Percentiles rank a stretch among this genome's conserved stretches.
Conservation (phyloP, 257 asterid genomes). For the Solanum stenotomum region DNA sequence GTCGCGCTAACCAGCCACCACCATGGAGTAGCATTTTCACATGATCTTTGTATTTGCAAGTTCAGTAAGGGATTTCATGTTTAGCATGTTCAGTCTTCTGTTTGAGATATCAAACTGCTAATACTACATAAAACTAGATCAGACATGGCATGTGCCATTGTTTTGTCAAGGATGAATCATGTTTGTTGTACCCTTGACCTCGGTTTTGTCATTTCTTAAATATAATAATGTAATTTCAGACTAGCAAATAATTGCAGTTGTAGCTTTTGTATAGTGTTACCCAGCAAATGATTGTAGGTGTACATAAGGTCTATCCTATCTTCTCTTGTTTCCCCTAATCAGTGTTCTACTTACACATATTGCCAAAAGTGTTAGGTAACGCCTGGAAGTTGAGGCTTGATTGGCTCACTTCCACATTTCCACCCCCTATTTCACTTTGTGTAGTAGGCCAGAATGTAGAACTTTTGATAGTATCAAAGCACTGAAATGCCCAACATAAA, state of each 20-base stretch:
- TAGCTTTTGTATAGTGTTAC: background rate
- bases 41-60: background rate
- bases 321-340: background rate
- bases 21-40: background rate
- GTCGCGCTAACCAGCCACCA: background rate
- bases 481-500: background rate
- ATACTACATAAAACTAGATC: background rate
- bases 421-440: background rate
- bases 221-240: background rate
- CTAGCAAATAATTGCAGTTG: background rate
- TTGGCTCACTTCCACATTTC: background rate
- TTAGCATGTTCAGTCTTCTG: background rate
- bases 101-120: background rate
- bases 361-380: background rate
- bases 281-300: background rate
- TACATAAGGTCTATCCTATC: background rate
- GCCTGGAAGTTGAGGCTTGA: background rate
- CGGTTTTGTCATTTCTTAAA: background rate
- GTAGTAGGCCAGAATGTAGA: background rate
- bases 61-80: background rate
- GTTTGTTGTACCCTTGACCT: background rate
- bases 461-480: background rate
- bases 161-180: background rate
- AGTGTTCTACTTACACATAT: background rate
- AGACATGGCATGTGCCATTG: background rate